phyloP scores from a whole-genome alignment of 2,329 filamentous ascomycete genomes.

The Zopfia rhizophila region DNA sequence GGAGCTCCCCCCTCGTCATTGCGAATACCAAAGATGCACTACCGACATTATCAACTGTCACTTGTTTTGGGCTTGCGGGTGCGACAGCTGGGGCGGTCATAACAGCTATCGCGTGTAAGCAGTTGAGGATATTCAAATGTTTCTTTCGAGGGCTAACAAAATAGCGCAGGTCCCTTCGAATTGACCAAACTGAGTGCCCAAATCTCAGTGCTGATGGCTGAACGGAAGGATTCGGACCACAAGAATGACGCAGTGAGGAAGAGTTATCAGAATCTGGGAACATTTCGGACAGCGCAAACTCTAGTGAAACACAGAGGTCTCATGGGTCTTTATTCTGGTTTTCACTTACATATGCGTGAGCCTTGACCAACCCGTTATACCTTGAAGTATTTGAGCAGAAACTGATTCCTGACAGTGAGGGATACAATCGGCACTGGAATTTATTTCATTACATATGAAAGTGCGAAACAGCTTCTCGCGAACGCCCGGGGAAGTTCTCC shows the following conservation, averaged over 20 bases:
- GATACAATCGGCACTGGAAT: slow-evolving; percentile 86
- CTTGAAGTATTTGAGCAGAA: neutral
- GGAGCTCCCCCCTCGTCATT: slow-evolving; percentile 77
- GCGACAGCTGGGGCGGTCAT: slow-evolving; percentile 83
- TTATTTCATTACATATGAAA: slow-evolving; percentile 92
- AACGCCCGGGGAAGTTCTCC: slow-evolving; percentile 77
- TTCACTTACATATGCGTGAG: slow-evolving; percentile 80
- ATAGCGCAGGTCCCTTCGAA: slow-evolving; percentile 75
- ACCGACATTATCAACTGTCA: slow-evolving; percentile 77
- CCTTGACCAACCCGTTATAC: slow-evolving; percentile 17
- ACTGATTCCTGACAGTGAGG: slow-evolving; percentile 66
- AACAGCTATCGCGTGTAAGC: slow-evolving; percentile 77
- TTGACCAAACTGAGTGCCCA: slow-evolving; percentile 90
- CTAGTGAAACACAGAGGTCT: slow-evolving; percentile 80
- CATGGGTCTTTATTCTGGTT: slow-evolving; percentile 81
- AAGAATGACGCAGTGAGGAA: slow-evolving; percentile 50
- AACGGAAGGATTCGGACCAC: slow-evolving; percentile 61
- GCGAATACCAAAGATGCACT: slow-evolving; percentile 76
- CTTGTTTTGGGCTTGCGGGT: slow-evolving; percentile 81
- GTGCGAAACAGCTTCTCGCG: slow-evolving; percentile 81
- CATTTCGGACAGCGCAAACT: slow-evolving; percentile 78
- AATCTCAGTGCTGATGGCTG: slow-evolving; percentile 80
- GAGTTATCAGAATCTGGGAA: slow-evolving; percentile 82
- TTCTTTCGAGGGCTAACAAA: slow-evolving; percentile 21
- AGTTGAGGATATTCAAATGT: neutral